phyloP scores from a whole-genome alignment of 805 yeast species.

The Starmerella lactis-condensi region DNA sequence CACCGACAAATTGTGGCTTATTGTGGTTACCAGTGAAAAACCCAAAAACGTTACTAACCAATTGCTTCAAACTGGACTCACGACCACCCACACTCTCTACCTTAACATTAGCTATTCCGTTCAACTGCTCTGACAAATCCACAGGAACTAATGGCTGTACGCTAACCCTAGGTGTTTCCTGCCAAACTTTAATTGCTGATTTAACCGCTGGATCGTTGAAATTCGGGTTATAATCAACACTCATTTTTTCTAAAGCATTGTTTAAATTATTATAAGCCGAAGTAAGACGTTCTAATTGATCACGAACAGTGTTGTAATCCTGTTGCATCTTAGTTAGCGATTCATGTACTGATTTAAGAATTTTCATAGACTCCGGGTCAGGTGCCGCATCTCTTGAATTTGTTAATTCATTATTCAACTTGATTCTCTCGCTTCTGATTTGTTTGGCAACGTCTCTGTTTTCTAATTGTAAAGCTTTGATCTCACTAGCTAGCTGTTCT shows the following conservation, averaged over 20 bases:
- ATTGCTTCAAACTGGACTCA: too few species aligned
- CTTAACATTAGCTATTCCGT: slow-evolving; percentile 7
- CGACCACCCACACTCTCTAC: too few species aligned
- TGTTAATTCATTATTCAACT: slow-evolving; percentile 1
- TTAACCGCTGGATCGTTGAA: slow-evolving; percentile 79
- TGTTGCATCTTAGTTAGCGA: slow-evolving; percentile 11
- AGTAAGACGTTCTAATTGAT: slow-evolving; percentile 3
- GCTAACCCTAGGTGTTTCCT: slow-evolving; percentile 12
- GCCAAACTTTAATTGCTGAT: slow-evolving; percentile 35
- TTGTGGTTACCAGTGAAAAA: too few species aligned
- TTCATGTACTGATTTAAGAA: slow-evolving; percentile 8
- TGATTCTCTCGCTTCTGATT: neutral
- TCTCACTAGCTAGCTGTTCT: slow-evolving; percentile 5
- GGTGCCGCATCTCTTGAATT: too few species aligned
- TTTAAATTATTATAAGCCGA: slow-evolving; percentile 13
- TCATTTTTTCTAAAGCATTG: slow-evolving; percentile 31
- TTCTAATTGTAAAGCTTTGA: slow-evolving; percentile 10
- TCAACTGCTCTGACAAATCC: too few species aligned
- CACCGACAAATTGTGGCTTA: too few species aligned
- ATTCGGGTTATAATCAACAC: slow-evolving; percentile 53
- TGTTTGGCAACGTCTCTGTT: slow-evolving; percentile 4
- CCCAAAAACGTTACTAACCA: too few species aligned
- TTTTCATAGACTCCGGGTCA: slow-evolving; percentile 8
- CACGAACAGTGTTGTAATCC: slow-evolving; percentile 3
- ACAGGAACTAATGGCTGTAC: slow-evolving; percentile 1